A percentile compares a stretch with the other conserved stretches of the same genome.
These are phyloP conservation scores for Przewalskia tangutica DNA, from an alignment of 257 asterid species.

Conservation along the genomic window DNA sequence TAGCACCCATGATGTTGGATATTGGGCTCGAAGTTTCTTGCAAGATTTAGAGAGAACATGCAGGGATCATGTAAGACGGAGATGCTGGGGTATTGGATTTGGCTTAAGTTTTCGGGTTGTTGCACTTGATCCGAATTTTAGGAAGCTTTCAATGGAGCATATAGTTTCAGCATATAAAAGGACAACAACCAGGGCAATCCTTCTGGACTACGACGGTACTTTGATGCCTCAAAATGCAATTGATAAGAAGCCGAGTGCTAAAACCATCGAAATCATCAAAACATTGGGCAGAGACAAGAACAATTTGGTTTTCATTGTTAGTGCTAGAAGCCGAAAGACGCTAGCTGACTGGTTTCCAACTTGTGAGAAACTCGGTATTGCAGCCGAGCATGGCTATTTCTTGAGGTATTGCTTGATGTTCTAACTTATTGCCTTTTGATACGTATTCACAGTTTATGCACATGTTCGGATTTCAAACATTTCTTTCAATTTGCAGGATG, in stretches of 20 bases:
- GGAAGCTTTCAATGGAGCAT: slow-evolving; percentile 77
- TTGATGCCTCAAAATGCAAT: slow-evolving; percentile 78
- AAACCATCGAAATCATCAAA: slow-evolving; percentile 53
- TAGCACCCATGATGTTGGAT: slow-evolving; percentile 80
- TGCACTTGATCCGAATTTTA: slow-evolving; percentile 72
- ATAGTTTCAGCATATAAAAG: slow-evolving; percentile 77
- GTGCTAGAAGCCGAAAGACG: slow-evolving; percentile 47
- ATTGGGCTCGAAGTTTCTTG: slow-evolving; percentile 87
- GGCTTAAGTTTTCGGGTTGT: slow-evolving; percentile 81
- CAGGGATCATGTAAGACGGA: slow-evolving; percentile 61
- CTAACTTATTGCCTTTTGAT: neutral
- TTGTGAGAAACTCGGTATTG: slow-evolving; percentile 66
- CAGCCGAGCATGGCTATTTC: slow-evolving; percentile 86
- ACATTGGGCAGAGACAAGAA: slow-evolving; percentile 58
- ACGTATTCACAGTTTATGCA: neutral
- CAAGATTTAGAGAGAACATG: slow-evolving; percentile 77
- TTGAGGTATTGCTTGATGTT: slow-evolving; percentile 31
- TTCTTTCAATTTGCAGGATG: slow-evolving; percentile 30
- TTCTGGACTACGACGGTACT: slow-evolving; percentile 83
- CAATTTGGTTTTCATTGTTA: slow-evolving; percentile 59
- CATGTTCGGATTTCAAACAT: neutral
- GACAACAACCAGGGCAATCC: slow-evolving; percentile 57
- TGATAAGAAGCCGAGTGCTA: slow-evolving; percentile 70
- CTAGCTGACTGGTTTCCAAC: slow-evolving; percentile 65
- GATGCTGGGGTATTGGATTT: slow-evolving; percentile 94